Evolutionary conservation across 345 rosid species (phyloP).

Genomic region (Boechera stricta): DNA sequence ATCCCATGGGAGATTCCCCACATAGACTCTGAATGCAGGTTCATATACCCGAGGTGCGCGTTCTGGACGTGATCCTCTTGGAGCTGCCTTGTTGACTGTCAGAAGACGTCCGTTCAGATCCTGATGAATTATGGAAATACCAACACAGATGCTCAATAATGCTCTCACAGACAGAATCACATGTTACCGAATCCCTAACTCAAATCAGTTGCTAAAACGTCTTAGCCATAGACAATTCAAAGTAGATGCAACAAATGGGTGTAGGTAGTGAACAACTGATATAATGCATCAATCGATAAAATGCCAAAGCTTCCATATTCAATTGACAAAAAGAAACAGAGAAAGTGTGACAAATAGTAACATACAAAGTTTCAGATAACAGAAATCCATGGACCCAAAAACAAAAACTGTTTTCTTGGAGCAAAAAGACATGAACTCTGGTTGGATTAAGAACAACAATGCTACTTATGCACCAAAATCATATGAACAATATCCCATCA

Average conservation of each 20-base stretch:
- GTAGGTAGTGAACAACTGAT: neutral
- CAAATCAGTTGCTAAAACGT: conserved; percentile 1
- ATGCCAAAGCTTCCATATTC: conserved; percentile 2
- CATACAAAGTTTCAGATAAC: neutral
- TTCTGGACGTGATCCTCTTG: conserved; percentile 73
- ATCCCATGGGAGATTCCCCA: conserved; percentile 89
- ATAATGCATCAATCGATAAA: neutral
- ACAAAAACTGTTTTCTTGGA: neutral
- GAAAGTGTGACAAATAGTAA: neutral
- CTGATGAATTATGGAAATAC: conserved; percentile 46
- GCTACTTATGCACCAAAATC: neutral
- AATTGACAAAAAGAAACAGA: neutral
- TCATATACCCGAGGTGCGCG: conserved; percentile 66
- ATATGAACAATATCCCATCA: neutral
- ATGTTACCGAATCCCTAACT: conserved; percentile 6
- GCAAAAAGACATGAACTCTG: neutral
- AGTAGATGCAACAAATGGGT: neutral
- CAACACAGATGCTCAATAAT: conserved; percentile 13
- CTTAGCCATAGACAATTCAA: neutral
- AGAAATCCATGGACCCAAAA: neutral
- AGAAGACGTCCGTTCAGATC: conserved; percentile 74
- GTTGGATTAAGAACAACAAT: neutral
- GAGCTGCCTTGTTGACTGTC: conserved; percentile 89
- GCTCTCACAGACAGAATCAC: neutral
- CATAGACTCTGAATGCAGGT: conserved; percentile 64